Conservation (phyloP, 306 rosid genomes). For the Abrus precatorius region DNA sequence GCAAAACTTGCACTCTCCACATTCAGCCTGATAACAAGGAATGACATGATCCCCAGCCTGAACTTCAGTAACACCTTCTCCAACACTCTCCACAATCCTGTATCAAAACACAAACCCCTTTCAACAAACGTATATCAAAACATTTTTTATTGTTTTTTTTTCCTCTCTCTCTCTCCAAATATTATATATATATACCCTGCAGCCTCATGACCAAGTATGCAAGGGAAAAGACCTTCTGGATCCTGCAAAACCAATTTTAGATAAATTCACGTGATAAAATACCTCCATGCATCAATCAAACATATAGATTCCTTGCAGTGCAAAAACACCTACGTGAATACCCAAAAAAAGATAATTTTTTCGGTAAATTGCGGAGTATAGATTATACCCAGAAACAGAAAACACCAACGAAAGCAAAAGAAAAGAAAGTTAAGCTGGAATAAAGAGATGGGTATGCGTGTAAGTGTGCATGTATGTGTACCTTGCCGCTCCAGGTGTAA, state of each 20-base stretch:
- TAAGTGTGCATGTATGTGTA: not conserved
- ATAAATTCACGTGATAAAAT: conserved; percentile 10
- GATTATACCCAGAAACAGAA: conserved; percentile 18
- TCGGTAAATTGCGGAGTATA: not conserved
- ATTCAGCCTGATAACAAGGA: conserved; percentile 97
- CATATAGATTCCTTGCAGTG: not conserved
- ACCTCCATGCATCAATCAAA: not conserved
- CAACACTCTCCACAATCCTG: conserved; percentile 95
- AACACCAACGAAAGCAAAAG: not conserved
- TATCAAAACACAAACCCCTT: conserved; percentile 6
- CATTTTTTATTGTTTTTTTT: not conserved
- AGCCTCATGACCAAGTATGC: conserved; percentile 95
- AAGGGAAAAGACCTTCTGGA: conserved; percentile 97
- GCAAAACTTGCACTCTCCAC: conserved; percentile 95
- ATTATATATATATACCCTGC: conserved; percentile 62
- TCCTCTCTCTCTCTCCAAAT: no score
- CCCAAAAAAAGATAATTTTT: not conserved
- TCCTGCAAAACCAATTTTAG: conserved; percentile 64
- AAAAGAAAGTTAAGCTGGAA: not conserved
- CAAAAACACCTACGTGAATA: not conserved
- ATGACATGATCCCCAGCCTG: conserved; percentile 94
- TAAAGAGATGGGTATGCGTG: not conserved
- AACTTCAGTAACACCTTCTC: conserved; percentile 90
- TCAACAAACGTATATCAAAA: not conserved
- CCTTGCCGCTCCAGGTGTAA: conserved; percentile 98